Conservation (phyloP, 2,329 filamentous ascomycete genomes). For the Chalaropsis ovoidea region DNA sequence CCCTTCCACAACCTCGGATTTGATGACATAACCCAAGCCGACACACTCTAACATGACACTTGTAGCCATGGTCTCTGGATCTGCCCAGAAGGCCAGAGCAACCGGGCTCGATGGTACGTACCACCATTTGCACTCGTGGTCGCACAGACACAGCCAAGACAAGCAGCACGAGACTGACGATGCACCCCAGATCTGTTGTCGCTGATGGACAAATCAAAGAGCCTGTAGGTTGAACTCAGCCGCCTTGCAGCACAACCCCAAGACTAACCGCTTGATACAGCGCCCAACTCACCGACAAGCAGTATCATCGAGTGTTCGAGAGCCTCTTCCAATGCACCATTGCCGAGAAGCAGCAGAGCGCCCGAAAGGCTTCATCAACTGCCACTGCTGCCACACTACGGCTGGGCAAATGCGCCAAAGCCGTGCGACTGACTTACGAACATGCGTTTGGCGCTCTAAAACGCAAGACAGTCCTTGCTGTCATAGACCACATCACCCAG, state of each 20-base stretch:
- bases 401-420: slow-evolving; percentile 58
- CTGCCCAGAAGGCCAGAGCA: slow-evolving; percentile 33
- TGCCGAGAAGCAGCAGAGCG: slow-evolving; percentile 56
- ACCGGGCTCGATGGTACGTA: slow-evolving; percentile 36
- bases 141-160: not conserved
- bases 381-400: slow-evolving; percentile 44
- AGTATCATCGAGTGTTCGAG: slow-evolving; percentile 74
- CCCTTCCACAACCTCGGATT: slow-evolving; percentile 27
- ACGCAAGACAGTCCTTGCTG: slow-evolving; percentile 63
- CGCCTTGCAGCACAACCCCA: not conserved
- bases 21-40: slow-evolving; percentile 31
- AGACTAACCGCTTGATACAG: slow-evolving; percentile 3
- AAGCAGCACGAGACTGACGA: not conserved
- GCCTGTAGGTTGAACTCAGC: slow-evolving; percentile 31
- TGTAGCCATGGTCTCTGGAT: slow-evolving; percentile 19
- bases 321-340: slow-evolving; percentile 61
- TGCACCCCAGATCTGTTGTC: slow-evolving; percentile 32
- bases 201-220: slow-evolving; percentile 34
- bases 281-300: slow-evolving; percentile 54
- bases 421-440: slow-evolving; percentile 61
- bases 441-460: slow-evolving; percentile 59
- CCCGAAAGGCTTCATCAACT: slow-evolving; percentile 44
- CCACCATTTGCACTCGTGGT: not conserved
- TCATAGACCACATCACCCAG: slow-evolving; percentile 74
- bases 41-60: slow-evolving; percentile 28